Percentiles rank a stretch among this genome's conserved stretches.
Conservation (phyloP, 202 grass and related monocot species). For the Brachypodium distachyon region DNA sequence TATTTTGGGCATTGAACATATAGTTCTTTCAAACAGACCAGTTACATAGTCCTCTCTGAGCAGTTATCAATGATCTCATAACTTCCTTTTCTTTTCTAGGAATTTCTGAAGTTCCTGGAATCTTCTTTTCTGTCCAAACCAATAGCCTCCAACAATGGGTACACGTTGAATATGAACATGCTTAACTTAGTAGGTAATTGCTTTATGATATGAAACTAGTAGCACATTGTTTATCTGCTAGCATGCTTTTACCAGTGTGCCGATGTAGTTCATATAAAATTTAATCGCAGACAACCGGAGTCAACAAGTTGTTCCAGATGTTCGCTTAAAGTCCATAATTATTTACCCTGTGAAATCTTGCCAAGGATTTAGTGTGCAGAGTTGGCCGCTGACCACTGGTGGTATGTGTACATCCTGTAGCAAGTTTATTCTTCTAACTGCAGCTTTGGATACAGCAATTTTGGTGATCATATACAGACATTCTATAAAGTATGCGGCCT, state of each 20-base stretch:
- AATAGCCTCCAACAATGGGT: slow-evolving; percentile 22
- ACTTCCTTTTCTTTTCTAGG: slow-evolving; percentile 29
- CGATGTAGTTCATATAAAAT: neutral
- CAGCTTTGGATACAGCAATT: slow-evolving; percentile 14
- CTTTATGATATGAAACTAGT: neutral
- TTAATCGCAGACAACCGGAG: slow-evolving; percentile 27
- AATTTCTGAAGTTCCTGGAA: slow-evolving; percentile 59
- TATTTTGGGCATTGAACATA: neutral
- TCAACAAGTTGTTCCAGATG: slow-evolving; percentile 27
- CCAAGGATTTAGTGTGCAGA: slow-evolving; percentile 61
- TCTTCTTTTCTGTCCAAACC: slow-evolving; percentile 52
- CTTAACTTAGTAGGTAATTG: slow-evolving; percentile 55
- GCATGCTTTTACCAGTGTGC: neutral
- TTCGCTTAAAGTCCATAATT: slow-evolving; percentile 69
- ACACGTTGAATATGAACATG: slow-evolving; percentile 19
- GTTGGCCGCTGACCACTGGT: slow-evolving; percentile 65
- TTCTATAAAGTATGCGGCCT: neutral
- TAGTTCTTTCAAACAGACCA: neutral
- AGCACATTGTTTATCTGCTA: neutral
- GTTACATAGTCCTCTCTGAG: neutral
- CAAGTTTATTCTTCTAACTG: slow-evolving; percentile 6
- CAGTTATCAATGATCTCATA: slow-evolving; percentile 1
- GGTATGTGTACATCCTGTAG: slow-evolving; percentile 41
- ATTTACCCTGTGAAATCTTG: slow-evolving; percentile 97
- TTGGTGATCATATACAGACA: neutral